These are phyloP conservation scores for Ottelia alismoides DNA, from an alignment of 106 monocot species.

Conservation along the genomic window DNA sequence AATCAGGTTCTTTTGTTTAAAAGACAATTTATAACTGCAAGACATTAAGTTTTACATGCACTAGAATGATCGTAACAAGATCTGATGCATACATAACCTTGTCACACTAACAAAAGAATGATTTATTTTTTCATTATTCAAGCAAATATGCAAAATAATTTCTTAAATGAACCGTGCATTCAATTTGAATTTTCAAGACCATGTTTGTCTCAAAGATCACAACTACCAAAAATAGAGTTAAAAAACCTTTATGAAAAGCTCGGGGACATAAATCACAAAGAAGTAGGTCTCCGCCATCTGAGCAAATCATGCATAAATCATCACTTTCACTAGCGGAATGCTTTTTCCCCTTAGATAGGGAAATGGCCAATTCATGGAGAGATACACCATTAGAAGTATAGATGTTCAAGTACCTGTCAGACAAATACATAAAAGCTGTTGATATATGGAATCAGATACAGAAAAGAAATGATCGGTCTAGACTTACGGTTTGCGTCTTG, in stretches of 20 bases:
- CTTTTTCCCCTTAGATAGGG: conserved; percentile 52
- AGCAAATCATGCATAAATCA: conserved; percentile 77
- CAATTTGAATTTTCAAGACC: too few species aligned
- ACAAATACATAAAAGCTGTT: not conserved
- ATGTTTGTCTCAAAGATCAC: too few species aligned
- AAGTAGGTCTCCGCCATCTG: conserved; percentile 83
- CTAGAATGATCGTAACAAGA: too few species aligned
- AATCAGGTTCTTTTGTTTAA: too few species aligned
- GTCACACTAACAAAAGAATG: too few species aligned
- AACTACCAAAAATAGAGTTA: too few species aligned
- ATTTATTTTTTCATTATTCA: too few species aligned
- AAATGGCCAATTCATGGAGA: conserved; percentile 79
- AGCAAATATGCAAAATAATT: too few species aligned
- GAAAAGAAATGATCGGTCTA: not conserved
- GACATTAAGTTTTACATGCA: too few species aligned
- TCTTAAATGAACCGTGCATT: too few species aligned
- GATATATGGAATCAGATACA: conserved; percentile 7
- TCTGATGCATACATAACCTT: too few species aligned
- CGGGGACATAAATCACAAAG: conserved; percentile 84
- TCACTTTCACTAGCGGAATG: conserved; percentile 57
- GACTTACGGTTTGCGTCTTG: conserved; percentile 11
- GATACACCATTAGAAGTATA: conserved; percentile 93
- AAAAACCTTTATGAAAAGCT: conserved; percentile 90
- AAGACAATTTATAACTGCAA: too few species aligned
- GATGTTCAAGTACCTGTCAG: conserved; percentile 67